A percentile compares a stretch with the other conserved stretches of the same genome.
These are phyloP conservation scores for Phytophthora boehmeriae DNA, from an alignment of 352 stramenopile genomes.

Conservation along the genomic window DNA sequence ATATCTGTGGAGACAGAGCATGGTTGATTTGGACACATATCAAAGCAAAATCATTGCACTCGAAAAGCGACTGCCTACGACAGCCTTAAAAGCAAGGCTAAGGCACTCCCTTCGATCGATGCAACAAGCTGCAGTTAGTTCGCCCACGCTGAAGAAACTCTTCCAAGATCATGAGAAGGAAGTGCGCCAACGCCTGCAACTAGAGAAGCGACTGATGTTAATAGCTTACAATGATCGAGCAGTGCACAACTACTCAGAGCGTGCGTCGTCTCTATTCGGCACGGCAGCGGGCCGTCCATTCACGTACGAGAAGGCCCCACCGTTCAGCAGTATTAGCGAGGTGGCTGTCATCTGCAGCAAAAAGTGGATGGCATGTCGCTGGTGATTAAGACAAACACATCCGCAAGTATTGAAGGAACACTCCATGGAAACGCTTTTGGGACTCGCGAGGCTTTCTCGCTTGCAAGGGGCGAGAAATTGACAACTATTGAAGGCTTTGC, in stretches of 20 bases:
- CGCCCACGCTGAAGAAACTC: conserved; percentile 76
- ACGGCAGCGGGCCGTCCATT: conserved; percentile 49
- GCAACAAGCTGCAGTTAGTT: conserved; percentile 46
- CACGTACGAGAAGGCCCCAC: conserved; percentile 63
- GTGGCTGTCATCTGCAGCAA: conserved; percentile 66
- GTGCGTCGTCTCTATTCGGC: conserved; percentile 53
- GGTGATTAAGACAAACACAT: conserved; percentile 61
- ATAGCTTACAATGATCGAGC: conserved; percentile 69
- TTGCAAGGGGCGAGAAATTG: conserved; percentile 66
- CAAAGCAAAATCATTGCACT: conserved; percentile 55
- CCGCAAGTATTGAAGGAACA: conserved; percentile 44
- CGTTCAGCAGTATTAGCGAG: conserved; percentile 73
- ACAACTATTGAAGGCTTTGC: conserved; percentile 72
- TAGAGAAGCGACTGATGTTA: conserved; percentile 82
- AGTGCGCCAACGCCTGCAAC: conserved; percentile 53
- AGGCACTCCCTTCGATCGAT: conserved; percentile 26
- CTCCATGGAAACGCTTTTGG: conserved; percentile 78
- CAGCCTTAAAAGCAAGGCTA: conserved; percentile 32
- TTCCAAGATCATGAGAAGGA: conserved; percentile 69
- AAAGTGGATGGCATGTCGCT: conserved; percentile 72
- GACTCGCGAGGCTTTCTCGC: conserved; percentile 60
- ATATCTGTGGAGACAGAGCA: conserved; percentile 49
- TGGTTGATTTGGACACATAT: conserved; percentile 52
- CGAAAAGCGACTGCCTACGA: conserved; percentile 35
- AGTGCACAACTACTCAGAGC: conserved; percentile 72